A percentile compares a stretch with the other conserved stretches of the same genome.
These are phyloP conservation scores for Pulveroboletus sp. DNA, from an alignment of 768 basidiomycete species.

Conservation along the genomic window DNA sequence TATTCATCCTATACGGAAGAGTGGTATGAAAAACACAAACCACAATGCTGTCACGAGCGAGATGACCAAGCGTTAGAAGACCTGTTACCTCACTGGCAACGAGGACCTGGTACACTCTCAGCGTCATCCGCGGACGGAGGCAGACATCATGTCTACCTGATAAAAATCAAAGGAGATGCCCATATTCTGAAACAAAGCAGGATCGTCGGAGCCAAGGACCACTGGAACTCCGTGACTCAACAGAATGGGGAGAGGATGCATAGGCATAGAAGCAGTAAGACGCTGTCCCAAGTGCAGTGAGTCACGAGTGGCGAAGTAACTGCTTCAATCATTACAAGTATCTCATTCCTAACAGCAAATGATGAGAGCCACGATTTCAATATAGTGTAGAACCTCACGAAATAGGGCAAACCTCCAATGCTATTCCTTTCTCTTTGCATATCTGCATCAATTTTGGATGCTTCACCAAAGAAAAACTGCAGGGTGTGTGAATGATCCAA, in stretches of 20 bases:
- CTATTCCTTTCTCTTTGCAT: slow-evolving; percentile 58
- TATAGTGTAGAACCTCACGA: slow-evolving; percentile 46
- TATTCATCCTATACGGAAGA: not conserved
- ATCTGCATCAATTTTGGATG: slow-evolving; percentile 69
- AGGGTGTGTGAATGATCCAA: not conserved
- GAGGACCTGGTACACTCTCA: slow-evolving; percentile 43
- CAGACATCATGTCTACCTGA: slow-evolving; percentile 42
- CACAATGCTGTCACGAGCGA: slow-evolving; percentile 70
- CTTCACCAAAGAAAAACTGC: slow-evolving; percentile 68
- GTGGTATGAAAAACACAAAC: slow-evolving; percentile 6
- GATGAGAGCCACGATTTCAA: not conserved
- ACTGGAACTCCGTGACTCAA: slow-evolving; percentile 72
- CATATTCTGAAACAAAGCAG: slow-evolving; percentile 72
- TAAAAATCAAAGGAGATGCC: slow-evolving; percentile 76
- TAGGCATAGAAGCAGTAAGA: slow-evolving; percentile 72
- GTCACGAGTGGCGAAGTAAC: not conserved
- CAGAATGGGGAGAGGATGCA: slow-evolving; percentile 69
- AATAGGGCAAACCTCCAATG: slow-evolving; percentile 75
- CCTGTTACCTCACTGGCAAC: slow-evolving; percentile 64
- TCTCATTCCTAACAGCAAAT: slow-evolving; percentile 53
- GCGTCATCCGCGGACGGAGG: not conserved
- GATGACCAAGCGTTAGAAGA: slow-evolving; percentile 52
- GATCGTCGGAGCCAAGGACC: slow-evolving; percentile 70
- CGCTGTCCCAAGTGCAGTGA: slow-evolving; percentile 38
- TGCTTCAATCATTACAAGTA: slow-evolving; percentile 44